Conservation (phyloP, 305 asterid species). For the Fraxinus greggii region DNA sequence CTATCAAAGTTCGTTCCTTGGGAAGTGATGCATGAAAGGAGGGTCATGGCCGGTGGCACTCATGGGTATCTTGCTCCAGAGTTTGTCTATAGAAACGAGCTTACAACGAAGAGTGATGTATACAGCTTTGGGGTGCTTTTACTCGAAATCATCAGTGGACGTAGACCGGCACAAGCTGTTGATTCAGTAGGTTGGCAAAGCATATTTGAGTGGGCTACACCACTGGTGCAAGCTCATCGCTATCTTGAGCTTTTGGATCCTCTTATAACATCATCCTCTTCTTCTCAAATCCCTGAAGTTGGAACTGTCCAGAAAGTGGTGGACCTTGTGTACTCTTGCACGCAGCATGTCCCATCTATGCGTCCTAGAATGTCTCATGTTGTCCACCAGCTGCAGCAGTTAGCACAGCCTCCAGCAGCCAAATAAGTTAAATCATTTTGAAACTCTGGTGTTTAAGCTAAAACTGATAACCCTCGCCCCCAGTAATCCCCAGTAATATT, state of each 20-base stretch:
- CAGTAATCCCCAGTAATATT: background rate
- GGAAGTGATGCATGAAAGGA: conserved; percentile 96
- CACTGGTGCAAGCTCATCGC: conserved; percentile 82
- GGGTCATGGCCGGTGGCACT: conserved; percentile 97
- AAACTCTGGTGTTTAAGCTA: background rate
- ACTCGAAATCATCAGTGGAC: conserved; percentile 88
- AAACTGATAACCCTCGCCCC: background rate
- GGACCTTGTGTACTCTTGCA: conserved; percentile 94
- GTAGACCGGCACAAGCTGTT: conserved; percentile 94
- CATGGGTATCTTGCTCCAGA: conserved; percentile 99
- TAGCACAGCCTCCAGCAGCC: conserved; percentile 54
- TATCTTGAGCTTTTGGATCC: conserved; percentile 89
- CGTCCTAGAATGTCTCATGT: conserved; percentile 97
- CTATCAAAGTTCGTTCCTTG: conserved; percentile 90
- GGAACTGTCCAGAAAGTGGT: conserved; percentile 84
- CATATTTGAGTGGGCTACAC: conserved; percentile 98
- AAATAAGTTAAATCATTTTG: conserved; percentile 33
- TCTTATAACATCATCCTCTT: conserved; percentile 62
- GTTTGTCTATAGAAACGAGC: conserved; percentile 88
- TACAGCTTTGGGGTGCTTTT: conserved; percentile 96
- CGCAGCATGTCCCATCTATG: conserved; percentile 96
- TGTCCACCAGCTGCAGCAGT: conserved; percentile 94
- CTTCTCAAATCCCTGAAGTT: conserved; percentile 72
- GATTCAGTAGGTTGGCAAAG: conserved; percentile 99
- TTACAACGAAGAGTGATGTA: conserved; percentile 93